A percentile compares a stretch with the other conserved stretches of the same genome.
Conservation (phyloP, 2,329 filamentous ascomycete species). For the Colletotrichum zoysiae region DNA sequence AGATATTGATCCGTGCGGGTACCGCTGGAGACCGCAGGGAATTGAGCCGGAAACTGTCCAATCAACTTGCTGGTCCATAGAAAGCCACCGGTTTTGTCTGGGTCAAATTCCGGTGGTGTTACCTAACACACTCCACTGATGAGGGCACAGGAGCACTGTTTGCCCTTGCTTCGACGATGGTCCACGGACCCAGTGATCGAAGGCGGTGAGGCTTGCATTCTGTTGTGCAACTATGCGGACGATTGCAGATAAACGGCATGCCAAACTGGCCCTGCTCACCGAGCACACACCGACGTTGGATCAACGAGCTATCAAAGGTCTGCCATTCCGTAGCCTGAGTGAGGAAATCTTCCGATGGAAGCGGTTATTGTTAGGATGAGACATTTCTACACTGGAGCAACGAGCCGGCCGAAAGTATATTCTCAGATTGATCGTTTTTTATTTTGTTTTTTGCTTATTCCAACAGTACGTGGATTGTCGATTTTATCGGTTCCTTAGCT, state of each 20-base stretch:
- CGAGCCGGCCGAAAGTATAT: too few species aligned
- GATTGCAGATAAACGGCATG: neutral
- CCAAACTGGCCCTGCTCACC: neutral
- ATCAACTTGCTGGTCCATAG: neutral
- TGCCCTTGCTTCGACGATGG: neutral
- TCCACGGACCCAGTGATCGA: neutral
- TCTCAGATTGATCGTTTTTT: too few species aligned
- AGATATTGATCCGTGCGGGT: neutral
- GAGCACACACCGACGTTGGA: neutral
- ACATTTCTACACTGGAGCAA: too few species aligned
- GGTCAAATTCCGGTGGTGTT: slow-evolving; percentile 4
- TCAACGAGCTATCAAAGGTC: neutral
- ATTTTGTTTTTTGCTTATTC: too few species aligned
- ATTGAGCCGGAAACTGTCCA: neutral
- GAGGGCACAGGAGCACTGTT: neutral
- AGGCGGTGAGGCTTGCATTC: neutral
- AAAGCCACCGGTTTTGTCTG: neutral
- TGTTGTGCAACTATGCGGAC: neutral
- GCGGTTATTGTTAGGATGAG: too few species aligned
- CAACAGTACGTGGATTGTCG: too few species aligned
- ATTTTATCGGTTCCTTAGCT: too few species aligned
- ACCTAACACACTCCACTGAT: neutral
- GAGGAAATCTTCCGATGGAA: too few species aligned
- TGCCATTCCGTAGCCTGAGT: too few species aligned
- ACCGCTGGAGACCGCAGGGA: neutral